Evolutionary conservation across 2,329 filamentous ascomycete genomes (phyloP).

Genomic region (Fragosphaeria purpurea): DNA sequence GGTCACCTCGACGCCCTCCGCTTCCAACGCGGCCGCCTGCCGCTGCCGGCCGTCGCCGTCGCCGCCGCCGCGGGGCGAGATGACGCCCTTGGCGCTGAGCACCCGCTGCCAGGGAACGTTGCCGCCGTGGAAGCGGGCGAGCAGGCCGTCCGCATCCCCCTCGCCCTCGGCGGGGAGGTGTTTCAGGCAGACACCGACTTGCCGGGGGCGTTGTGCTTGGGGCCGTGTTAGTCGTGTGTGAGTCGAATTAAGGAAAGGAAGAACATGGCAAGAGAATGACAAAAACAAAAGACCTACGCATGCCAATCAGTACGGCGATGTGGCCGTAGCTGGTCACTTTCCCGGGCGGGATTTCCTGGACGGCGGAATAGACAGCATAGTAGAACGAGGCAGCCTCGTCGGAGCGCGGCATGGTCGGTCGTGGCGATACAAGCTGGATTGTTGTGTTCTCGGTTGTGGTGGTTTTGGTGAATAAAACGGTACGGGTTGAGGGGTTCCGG

Average conservation of each 20-base stretch:
- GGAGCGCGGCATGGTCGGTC: conserved; percentile 49
- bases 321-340: conserved; percentile 83
- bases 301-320: conserved; percentile 62
- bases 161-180: conserved; percentile 44
- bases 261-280: background rate
- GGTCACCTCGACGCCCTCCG: conserved; percentile 43
- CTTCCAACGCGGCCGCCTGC: conserved; percentile 39
- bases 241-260: background rate
- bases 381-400: conserved; percentile 70
- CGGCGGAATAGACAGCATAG: conserved; percentile 66
- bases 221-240: background rate
- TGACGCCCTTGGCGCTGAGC: conserved; percentile 75
- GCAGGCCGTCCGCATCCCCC: conserved; percentile 32
- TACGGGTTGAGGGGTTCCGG: too few species aligned
- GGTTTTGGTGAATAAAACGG: too few species aligned
- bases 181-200: conserved; percentile 86
- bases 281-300: conserved; percentile 41
- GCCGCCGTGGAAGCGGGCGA: conserved; percentile 52
- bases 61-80: conserved; percentile 56
- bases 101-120: conserved; percentile 95
- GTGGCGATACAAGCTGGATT: too few species aligned
- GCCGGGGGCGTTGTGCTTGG: conserved; percentile 60
- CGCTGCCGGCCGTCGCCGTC: conserved; percentile 19
- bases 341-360: conserved; percentile 75
- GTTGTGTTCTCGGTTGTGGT: too few species aligned